phyloP scores from a whole-genome alignment of 2,329 filamentous ascomycete genomes.

The Aspergillus pseudonomiae region DNA sequence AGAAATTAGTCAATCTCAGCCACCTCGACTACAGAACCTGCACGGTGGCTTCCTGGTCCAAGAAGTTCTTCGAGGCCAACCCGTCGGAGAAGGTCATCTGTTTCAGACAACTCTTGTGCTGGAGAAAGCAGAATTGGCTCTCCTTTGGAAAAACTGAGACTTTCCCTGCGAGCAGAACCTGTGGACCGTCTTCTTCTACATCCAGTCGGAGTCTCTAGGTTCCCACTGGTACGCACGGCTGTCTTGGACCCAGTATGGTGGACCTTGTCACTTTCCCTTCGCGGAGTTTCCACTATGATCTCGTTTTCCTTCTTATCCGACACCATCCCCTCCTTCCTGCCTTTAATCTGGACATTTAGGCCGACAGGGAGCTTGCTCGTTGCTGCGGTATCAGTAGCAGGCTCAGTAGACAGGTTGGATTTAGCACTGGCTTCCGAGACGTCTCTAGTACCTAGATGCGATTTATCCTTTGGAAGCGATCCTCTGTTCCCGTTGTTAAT shows the following conservation, averaged over 20 bases:
- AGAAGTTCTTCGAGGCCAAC: conserved; percentile 23
- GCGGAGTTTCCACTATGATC: conserved; percentile 17
- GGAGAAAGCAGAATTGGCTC: conserved; percentile 20
- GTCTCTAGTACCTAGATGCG: conserved; percentile 33
- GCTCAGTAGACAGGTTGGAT: conserved; percentile 25
- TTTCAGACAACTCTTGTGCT: conserved; percentile 24
- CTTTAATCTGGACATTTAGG: conserved; percentile 35
- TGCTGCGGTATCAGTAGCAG: conserved; percentile 21
- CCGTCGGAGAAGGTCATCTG: conserved; percentile 17
- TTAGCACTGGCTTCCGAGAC: conserved; percentile 36
- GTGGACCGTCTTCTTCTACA: conserved; percentile 29
- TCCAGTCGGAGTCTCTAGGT: conserved; percentile 25
- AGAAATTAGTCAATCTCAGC: conserved; percentile 23
- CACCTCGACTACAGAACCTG: conserved; percentile 10
- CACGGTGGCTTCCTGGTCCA: conserved; percentile 18
- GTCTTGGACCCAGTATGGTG: conserved; percentile 22
- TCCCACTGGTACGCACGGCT: conserved; percentile 23
- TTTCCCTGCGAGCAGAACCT: conserved; percentile 21
- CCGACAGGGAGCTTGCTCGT: conserved; percentile 33
- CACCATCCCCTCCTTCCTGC: conserved; percentile 36
- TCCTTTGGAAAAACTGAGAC: conserved; percentile 20
- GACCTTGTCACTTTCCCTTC: conserved; percentile 23
- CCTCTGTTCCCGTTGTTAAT: conserved; percentile 22
- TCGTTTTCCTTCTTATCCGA: conserved; percentile 28
- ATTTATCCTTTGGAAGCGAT: conserved; percentile 32